A percentile compares a stretch with the other conserved stretches of the same genome.
These are phyloP conservation scores for Ustanciosporium gigantosporum DNA, from an alignment of 1,284 basidiomycete species.

Conservation along the genomic window DNA sequence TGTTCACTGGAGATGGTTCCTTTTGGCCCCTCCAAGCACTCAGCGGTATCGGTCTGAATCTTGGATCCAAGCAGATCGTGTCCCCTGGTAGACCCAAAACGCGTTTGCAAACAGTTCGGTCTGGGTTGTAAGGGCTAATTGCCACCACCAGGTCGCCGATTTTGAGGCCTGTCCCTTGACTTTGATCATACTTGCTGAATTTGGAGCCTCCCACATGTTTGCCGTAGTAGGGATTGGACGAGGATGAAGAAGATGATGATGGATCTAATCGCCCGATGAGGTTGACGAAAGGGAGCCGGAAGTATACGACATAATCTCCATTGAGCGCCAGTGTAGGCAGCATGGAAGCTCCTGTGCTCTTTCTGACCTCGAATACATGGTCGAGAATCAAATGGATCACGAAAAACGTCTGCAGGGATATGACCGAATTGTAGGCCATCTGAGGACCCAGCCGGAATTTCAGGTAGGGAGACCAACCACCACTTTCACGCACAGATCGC, in stretches of 20 bases:
- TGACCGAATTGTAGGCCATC: conserved; percentile 11
- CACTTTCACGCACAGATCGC: not conserved
- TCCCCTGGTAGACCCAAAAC: conserved; percentile 89
- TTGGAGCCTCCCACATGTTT: not conserved
- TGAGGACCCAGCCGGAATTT: no score
- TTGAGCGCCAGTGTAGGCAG: conserved; percentile 49
- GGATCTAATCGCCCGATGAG: no score
- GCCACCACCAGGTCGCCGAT: conserved; percentile 79
- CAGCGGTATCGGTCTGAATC: conserved; percentile 51
- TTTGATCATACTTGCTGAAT: conserved; percentile 34
- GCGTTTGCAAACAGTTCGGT: conserved; percentile 81
- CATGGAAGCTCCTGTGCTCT: conserved; percentile 54
- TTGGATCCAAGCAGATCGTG: conserved; percentile 80
- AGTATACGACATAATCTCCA: conserved; percentile 48
- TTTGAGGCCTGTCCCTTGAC: conserved; percentile 42
- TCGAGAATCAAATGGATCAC: conserved; percentile 39
- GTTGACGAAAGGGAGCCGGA: conserved; percentile 39
- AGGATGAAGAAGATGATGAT: no score
- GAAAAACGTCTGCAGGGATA: conserved; percentile 36
- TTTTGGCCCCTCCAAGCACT: conserved; percentile 10
- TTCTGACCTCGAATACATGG: conserved; percentile 44
- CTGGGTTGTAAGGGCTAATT: conserved; percentile 74
- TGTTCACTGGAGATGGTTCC: no score
- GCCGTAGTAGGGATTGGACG: not conserved
- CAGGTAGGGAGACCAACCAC: not conserved